Evolutionary conservation across 192 early-diverging fungal species (phyloP).

Genomic region (Backusella tarrabulga): DNA sequence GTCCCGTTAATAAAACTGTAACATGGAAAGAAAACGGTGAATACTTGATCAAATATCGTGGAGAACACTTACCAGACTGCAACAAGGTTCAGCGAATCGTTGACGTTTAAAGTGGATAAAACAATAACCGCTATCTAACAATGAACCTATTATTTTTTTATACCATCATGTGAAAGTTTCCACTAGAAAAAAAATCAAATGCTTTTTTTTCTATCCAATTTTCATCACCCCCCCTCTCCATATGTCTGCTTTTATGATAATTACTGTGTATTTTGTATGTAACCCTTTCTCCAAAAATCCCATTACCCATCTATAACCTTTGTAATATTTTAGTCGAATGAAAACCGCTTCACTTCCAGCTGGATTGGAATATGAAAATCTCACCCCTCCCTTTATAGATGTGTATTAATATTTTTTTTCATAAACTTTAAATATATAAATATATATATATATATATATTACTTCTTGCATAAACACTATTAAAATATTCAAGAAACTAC

Average conservation of each 20-base stretch:
- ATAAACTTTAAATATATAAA: conserved; percentile 3
- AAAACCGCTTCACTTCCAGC: neutral
- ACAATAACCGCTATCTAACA: neutral
- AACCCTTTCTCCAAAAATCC: neutral
- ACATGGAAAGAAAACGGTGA: conserved; percentile 52
- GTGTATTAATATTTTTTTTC: neutral
- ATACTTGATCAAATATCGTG: conserved; percentile 55
- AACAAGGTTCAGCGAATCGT: conserved; percentile 43
- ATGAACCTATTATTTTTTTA: neutral
- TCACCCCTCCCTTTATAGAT: neutral
- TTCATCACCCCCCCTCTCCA: neutral
- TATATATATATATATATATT: neutral
- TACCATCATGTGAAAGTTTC: neutral
- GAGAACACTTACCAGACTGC: conserved; percentile 52
- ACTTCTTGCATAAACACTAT: neutral
- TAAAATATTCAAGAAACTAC: neutral
- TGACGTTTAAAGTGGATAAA: conserved; percentile 17
- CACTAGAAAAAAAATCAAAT: neutral
- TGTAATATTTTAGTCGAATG: conserved; percentile 8
- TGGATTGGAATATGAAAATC: neutral
- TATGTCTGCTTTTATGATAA: neutral
- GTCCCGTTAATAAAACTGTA: conserved; percentile 56
- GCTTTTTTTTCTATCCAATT: neutral
- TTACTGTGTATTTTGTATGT: neutral
- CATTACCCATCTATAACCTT: neutral